Base-by-base conservation (phyloP, 2,329 filamentous ascomycete genomes). In the Geosmithia morbida region DNA sequence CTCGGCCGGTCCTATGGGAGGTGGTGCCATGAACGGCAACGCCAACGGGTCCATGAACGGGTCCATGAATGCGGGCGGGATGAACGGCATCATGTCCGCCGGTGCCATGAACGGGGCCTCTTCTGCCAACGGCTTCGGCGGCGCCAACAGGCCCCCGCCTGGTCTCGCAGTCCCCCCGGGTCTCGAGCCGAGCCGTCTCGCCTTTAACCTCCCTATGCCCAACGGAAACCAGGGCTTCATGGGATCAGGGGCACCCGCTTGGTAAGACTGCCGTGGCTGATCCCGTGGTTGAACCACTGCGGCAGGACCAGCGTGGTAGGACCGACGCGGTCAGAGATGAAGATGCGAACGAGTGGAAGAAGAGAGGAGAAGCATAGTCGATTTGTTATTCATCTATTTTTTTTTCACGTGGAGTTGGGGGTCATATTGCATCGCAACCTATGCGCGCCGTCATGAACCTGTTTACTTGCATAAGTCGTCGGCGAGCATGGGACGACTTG, bases 161-260 rank as follows among this genome's bases (percentile, higher is more conserved):
- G 89, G 89, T 2, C 74, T 96, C 8, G 62, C 78, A 2, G 80
- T 79, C 7, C 88, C 88, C 14, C 85, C 87, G 2, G 86, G 85
- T 13, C 69, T 90, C 33, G 70, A 67, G 14, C 49, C 51, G 17
- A 53, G 56, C 14, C 59, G 59, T 17, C 41, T 48, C 30, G 51
- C 50, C 44, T 45, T 48, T 39, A 45, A 44, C 40, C 39, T 18
- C 11, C 45, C 49, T n/a, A 33, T 22, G 2, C 19, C 41, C 13
- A 49, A 49, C 29, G 42, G 46, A 14, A 46, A 49, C 10, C 51
- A 53, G 48, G 13, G 33, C 11, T 37, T 37, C 33, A 37, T 37
- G 33, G 33, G 33, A 11, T 13, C 33, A 11, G 33, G 33, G 33
- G 33, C 6, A 37, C 33, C 5, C 11, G 3, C 5, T 3, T 37